Evolutionary conservation across 1,284 basidiomycete species (phyloP).

Genomic region (Melampsora larici-populina): DNA sequence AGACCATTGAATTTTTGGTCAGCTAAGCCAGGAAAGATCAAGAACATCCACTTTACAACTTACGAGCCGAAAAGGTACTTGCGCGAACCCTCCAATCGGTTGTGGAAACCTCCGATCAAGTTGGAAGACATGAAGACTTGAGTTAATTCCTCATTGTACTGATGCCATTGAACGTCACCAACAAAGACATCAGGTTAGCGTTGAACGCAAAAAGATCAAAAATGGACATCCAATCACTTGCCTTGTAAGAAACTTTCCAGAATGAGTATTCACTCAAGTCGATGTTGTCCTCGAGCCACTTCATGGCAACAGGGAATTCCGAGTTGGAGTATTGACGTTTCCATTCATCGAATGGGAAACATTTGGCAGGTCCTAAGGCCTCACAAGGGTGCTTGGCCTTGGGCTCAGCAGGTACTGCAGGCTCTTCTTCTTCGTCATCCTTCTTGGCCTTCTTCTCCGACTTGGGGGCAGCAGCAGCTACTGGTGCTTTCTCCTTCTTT

Average conservation of each 20-base stretch:
- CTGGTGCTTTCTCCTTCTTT: constrained; percentile 44
- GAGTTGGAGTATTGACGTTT: constrained; percentile 54
- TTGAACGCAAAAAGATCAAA: constrained; percentile 50
- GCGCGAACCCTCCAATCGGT: constrained; percentile 52
- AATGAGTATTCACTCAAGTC: constrained; percentile 35
- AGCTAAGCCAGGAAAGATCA: background rate
- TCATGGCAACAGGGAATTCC: constrained; percentile 52
- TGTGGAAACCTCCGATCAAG: constrained; percentile 53
- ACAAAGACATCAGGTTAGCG: constrained; percentile 46
- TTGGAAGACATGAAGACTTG: constrained; percentile 52
- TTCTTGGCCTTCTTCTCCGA: constrained; percentile 47
- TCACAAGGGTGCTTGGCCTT: constrained; percentile 54
- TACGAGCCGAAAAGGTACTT: constrained; percentile 53
- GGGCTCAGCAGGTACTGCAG: constrained; percentile 47
- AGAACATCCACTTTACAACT: background rate
- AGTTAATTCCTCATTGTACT: constrained; percentile 49
- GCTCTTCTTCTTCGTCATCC: constrained; percentile 51
- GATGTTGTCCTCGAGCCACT: constrained; percentile 54
- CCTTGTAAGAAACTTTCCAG: constrained; percentile 40
- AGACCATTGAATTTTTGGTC: background rate
- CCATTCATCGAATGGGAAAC: constrained; percentile 53
- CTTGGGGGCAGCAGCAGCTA: constrained; percentile 50
- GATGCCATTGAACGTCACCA: background rate
- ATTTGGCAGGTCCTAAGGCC: constrained; percentile 45
- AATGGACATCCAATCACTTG: constrained; percentile 36